A percentile compares a stretch with the other conserved stretches of the same genome.
These are phyloP conservation scores for Eucalyptus grandis DNA, from an alignment of 345 rosid genomes.

Conservation along the genomic window DNA sequence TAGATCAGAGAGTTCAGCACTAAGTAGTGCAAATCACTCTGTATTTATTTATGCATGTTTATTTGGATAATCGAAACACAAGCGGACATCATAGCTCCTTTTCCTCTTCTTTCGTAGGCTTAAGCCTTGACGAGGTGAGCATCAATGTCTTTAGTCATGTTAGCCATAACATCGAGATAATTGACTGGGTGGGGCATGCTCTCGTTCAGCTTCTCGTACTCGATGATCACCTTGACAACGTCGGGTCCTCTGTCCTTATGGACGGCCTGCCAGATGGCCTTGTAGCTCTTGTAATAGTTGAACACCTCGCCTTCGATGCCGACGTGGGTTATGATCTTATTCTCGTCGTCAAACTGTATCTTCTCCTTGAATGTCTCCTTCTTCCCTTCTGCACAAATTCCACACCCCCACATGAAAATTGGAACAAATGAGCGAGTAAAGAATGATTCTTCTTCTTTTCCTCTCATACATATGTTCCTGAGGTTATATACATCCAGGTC, in stretches of 20 bases:
- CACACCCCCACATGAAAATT: not conserved
- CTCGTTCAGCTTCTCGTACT: constrained; percentile 10
- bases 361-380: not conserved
- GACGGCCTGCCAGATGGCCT: not conserved
- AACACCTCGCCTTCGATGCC: not conserved
- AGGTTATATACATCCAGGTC: not conserved
- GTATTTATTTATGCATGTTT: not conserved
- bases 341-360: not conserved
- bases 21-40: not conserved
- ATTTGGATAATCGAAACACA: not conserved
- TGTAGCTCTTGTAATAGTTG: not conserved
- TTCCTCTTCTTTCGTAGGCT: not conserved
- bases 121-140: not conserved
- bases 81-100: not conserved
- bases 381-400: not conserved
- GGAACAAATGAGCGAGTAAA: not conserved
- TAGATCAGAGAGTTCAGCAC: not conserved
- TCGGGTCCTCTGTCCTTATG: not conserved
- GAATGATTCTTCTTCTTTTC: not conserved
- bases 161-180: not conserved
- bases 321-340: not conserved
- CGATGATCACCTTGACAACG: not conserved
- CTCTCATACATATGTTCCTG: not conserved
- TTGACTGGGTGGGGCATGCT: not conserved
- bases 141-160: not conserved